Conservation (phyloP, 768 basidiomycete species). For the Phanerochaete carnosa region DNA sequence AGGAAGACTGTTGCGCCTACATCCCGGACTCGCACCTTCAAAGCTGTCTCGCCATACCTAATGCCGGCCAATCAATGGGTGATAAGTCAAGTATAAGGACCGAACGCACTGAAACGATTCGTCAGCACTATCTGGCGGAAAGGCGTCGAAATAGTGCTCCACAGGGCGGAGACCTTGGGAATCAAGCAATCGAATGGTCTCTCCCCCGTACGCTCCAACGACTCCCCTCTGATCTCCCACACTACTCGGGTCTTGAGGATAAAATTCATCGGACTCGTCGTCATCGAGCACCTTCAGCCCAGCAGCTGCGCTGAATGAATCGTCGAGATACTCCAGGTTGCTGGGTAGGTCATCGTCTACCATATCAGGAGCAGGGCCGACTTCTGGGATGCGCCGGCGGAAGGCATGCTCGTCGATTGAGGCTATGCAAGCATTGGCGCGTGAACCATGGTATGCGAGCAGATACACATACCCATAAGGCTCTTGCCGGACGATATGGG, state of each 20-base stretch:
- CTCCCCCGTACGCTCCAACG: constrained; percentile 69
- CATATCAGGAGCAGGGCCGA: constrained; percentile 83
- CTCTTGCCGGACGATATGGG: constrained; percentile 9
- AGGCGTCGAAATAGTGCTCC: constrained; percentile 70
- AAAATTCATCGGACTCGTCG: constrained; percentile 67
- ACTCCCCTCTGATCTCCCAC: constrained; percentile 33
- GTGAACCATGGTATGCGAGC: not conserved
- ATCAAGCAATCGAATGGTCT: constrained; percentile 79
- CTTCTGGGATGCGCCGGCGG: constrained; percentile 59
- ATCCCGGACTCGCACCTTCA: constrained; percentile 55
- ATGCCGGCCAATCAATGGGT: not conserved
- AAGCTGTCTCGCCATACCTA: constrained; percentile 44
- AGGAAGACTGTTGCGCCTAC: constrained; percentile 68
- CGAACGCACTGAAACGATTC: constrained; percentile 44
- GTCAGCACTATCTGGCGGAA: constrained; percentile 53
- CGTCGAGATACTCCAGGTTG: constrained; percentile 85
- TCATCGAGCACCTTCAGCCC: constrained; percentile 71
- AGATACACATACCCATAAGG: constrained; percentile 24
- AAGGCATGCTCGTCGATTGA: constrained; percentile 86
- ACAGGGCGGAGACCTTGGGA: constrained; percentile 60
- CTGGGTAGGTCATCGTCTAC: constrained; percentile 88
- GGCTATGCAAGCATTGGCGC: constrained; percentile 33
- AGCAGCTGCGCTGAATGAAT: constrained; percentile 73
- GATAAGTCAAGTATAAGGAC: constrained; percentile 6
- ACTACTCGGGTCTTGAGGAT: constrained; percentile 10